These are phyloP conservation scores for Daedaleopsis sinensis DNA, from an alignment of 768 basidiomycete species.

Conservation along the genomic window DNA sequence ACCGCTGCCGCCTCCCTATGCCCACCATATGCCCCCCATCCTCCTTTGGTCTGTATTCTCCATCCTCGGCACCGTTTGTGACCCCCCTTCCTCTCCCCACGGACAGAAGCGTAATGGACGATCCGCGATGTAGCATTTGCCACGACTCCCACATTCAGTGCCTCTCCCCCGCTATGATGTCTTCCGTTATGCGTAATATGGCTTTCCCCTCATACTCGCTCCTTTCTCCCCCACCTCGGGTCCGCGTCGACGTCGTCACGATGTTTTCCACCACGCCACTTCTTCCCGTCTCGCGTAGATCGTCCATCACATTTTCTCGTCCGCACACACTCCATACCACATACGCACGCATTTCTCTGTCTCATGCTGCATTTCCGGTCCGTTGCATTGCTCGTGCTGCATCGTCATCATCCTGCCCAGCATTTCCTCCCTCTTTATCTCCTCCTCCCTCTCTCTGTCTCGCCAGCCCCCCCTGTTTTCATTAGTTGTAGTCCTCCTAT, in stretches of 20 bases:
- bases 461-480: slow-evolving; percentile 6
- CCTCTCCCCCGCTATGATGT: slow-evolving; percentile 8
- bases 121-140: slow-evolving; percentile 24
- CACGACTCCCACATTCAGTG: not conserved
- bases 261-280: slow-evolving; percentile 13
- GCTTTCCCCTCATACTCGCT: slow-evolving; percentile 13
- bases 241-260: slow-evolving; percentile 17
- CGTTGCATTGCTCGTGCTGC: slow-evolving; percentile 23
- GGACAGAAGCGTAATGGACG: slow-evolving; percentile 24
- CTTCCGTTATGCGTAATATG: slow-evolving; percentile 21
- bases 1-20: not conserved
- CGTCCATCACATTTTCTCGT: not conserved
- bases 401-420: slow-evolving; percentile 18
- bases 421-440: slow-evolving; percentile 4
- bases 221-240: not conserved
- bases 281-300: not conserved
- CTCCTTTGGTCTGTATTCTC: slow-evolving; percentile 5
- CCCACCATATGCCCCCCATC: not conserved
- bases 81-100: slow-evolving; percentile 14
- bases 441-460: slow-evolving; percentile 7
- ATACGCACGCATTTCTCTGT: not conserved
- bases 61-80: slow-evolving; percentile 11
- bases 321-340: slow-evolving; percentile 5
- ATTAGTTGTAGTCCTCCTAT: slow-evolving; percentile 6
- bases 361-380: slow-evolving; percentile 21